Conservation (phyloP, 208 protist species). For the Wallacemonas sp. region DNA sequence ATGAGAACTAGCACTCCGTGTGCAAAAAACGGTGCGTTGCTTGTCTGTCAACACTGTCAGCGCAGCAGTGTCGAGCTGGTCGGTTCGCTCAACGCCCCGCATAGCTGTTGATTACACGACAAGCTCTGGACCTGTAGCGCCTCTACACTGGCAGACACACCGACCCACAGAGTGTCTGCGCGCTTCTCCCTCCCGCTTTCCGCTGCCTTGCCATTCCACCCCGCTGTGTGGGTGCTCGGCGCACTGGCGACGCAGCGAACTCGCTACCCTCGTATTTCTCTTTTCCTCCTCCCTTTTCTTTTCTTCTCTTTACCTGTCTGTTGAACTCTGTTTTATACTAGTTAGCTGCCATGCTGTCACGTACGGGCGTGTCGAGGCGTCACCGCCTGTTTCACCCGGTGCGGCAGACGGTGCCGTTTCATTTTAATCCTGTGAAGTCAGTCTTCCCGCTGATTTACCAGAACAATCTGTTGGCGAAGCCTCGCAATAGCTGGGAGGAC, state of each 20-base stretch:
- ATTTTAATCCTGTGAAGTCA: slow-evolving; percentile 72
- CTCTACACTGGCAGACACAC: too few species aligned
- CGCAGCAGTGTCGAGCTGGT: too few species aligned
- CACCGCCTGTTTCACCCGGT: slow-evolving; percentile 74
- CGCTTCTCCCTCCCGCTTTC: too few species aligned
- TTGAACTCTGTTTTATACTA: slow-evolving; percentile 12
- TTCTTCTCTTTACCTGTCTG: neutral
- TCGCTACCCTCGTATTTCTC: slow-evolving; percentile 12
- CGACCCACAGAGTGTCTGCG: too few species aligned
- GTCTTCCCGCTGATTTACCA: slow-evolving; percentile 90
- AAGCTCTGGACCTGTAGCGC: too few species aligned
- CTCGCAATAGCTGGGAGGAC: slow-evolving; percentile 81
- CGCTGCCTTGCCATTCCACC: too few species aligned
- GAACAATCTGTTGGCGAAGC: slow-evolving; percentile 82
- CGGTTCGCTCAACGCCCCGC: too few species aligned
- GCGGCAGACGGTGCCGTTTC: slow-evolving; percentile 66
- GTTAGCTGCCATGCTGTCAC: slow-evolving; percentile 23
- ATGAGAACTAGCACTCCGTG: too few species aligned
- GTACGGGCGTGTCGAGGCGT: slow-evolving; percentile 18
- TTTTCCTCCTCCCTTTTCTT: slow-evolving; percentile 3
- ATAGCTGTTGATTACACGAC: too few species aligned
- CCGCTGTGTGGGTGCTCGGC: too few species aligned
- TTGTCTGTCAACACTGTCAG: neutral
- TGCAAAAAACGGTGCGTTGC: neutral
- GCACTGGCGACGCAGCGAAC: too few species aligned